Conservation (phyloP, 2,329 filamentous ascomycete genomes). For the Aspergillus persii region DNA sequence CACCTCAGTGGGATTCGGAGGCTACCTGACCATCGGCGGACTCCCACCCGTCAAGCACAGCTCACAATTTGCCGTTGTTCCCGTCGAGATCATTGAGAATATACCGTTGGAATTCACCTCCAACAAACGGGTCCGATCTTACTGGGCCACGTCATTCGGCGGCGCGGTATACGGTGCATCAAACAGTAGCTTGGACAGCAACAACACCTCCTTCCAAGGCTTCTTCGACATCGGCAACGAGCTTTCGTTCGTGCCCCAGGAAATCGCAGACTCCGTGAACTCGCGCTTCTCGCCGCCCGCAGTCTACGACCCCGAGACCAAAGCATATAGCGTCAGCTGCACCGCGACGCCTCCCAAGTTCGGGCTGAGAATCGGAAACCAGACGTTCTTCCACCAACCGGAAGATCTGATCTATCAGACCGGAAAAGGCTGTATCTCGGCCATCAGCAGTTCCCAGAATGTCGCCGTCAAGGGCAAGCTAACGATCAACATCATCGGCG, state of each 20-base stretch:
- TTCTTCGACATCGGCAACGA: neutral
- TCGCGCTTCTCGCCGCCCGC: neutral
- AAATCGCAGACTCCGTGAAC: neutral
- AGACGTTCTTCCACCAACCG: constrained; percentile 31
- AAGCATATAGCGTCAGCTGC: neutral
- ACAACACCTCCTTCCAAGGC: neutral
- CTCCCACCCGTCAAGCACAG: constrained; percentile 45
- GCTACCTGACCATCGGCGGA: constrained; percentile 51
- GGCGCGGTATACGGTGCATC: neutral
- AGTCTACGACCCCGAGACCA: neutral
- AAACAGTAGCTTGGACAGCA: neutral
- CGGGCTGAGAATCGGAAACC: constrained; percentile 40
- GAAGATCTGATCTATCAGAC: constrained; percentile 32
- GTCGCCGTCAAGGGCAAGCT: neutral
- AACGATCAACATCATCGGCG: neutral
- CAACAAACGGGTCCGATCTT: neutral
- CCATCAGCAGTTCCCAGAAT: neutral
- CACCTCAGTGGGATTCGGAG: constrained; percentile 28
- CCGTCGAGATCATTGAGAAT: constrained; percentile 33
- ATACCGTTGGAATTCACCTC: constrained; percentile 16
- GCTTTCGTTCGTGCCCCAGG: neutral
- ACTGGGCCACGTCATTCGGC: neutral
- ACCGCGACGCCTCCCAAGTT: constrained; percentile 32
- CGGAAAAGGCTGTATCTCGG: constrained; percentile 6
- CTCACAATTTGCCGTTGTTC: constrained; percentile 33